These are phyloP conservation scores for Spiromastix sp. DNA, from an alignment of 2,329 filamentous ascomycete genomes.

Conservation along the genomic window DNA sequence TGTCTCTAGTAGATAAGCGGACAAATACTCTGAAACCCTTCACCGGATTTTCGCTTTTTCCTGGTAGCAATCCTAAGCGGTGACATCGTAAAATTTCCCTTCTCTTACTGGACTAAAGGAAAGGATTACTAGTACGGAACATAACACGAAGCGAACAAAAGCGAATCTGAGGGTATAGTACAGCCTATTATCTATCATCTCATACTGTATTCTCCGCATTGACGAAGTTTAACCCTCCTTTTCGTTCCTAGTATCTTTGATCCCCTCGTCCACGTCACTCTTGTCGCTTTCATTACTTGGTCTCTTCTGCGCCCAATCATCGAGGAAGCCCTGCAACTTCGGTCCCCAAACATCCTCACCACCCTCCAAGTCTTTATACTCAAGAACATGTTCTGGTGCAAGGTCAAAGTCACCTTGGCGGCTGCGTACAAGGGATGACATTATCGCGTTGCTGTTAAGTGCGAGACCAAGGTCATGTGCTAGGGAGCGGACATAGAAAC, in stretches of 20 bases:
- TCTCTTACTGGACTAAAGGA: no score
- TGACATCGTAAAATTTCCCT: no score
- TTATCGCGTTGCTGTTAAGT: conserved; percentile 69
- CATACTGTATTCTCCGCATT: no score
- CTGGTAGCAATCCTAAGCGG: no score
- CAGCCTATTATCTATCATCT: no score
- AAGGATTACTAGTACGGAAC: no score
- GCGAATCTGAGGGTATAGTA: no score
- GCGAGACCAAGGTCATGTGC: conserved; percentile 84
- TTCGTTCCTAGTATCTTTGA: background rate
- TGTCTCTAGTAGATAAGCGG: no score
- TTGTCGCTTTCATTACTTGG: background rate
- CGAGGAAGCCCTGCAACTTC: conserved; percentile 52
- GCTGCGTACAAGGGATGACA: conserved; percentile 72
- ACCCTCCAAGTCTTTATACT: conserved; percentile 64
- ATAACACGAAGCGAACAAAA: no score
- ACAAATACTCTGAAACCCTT: no score
- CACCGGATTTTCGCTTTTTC: no score
- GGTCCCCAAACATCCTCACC: conserved; percentile 78
- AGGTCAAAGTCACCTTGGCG: conserved; percentile 74
- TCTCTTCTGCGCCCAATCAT: conserved; percentile 39
- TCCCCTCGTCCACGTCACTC: background rate
- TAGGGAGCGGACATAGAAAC: conserved; percentile 92
- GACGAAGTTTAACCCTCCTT: no score
- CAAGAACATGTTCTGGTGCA: conserved; percentile 59